Base-by-base conservation (phyloP, 352 stramenopile genomes). In the Phytophthora pisi region DNA sequence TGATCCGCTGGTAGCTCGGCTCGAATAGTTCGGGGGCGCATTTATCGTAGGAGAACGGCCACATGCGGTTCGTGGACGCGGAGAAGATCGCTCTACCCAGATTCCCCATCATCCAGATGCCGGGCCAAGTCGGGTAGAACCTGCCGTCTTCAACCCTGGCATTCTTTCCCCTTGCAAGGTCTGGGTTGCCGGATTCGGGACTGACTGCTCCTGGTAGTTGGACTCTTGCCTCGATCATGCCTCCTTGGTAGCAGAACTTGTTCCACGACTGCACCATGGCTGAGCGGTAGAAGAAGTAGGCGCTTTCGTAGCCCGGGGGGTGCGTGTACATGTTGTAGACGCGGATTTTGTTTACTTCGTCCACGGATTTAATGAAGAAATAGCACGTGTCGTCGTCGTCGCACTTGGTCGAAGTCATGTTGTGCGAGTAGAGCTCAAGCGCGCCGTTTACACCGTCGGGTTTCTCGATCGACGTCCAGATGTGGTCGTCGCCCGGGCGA, bases 161-260 rank as follows among this genome's bases (percentile, higher is more conserved):
- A 16, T 62, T 63, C 15, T 70, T 56, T n/a, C 72, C 75, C 0
- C 50, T 36, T 1, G 80, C 13, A 8, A 84, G 36, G 42, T 89
- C 76, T 2, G 78, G 78, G 28, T 89, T 89, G 4, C 64, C 74
- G 4, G 75, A 79, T 3, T 70, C 58, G 10, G 7, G 76, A 28
- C 82, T 76, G 6, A 89, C 74, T 26, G 88, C 87, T 2, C 93
- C 95, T 0, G 94, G 95, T 6, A 98, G 75, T 53, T 97, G 90
- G 0, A 91, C 88, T 24, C 84, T 75, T 7, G 97, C 76, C 66
- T 98, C 93, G 30, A 98, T 72, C 63, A 98, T 88, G 11, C 95
- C 95, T 16, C 95, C 95, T 34, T 96, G 96, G 65, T 97, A 97
- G 75, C 93, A 98, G 59, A 98, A 98, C 59, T 98, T 98, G 70